Evolutionary conservation across 1,139 yeast species (phyloP).

Genomic region (Eremothecium coryli): DNA sequence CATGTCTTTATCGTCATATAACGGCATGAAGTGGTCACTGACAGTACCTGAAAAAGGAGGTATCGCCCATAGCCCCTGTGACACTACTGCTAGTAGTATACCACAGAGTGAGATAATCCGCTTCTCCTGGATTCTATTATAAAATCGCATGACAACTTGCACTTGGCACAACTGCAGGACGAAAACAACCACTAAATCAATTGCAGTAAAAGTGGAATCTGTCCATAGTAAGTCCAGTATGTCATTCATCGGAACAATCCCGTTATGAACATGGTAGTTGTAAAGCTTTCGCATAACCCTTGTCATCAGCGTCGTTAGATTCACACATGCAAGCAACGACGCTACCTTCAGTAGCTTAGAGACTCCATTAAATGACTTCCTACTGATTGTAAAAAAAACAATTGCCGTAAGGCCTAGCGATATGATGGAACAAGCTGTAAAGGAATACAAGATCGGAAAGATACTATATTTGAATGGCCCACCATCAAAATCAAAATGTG

Average conservation of each 20-base stretch:
- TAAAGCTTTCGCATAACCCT: slow-evolving; percentile 39
- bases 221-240: slow-evolving; percentile 42
- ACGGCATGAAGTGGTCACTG: slow-evolving; percentile 40
- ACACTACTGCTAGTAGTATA: slow-evolving; percentile 42
- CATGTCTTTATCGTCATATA: slow-evolving; percentile 11
- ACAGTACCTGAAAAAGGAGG: slow-evolving; percentile 41
- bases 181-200: slow-evolving; percentile 56
- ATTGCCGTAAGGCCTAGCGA: slow-evolving; percentile 56
- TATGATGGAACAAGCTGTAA: slow-evolving; percentile 57
- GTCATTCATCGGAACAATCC: slow-evolving; percentile 46
- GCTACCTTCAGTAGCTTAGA: slow-evolving; percentile 41
- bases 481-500: slow-evolving; percentile 14
- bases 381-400: slow-evolving; percentile 44
- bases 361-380: slow-evolving; percentile 24
- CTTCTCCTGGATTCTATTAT: slow-evolving; percentile 63
- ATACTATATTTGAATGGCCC: slow-evolving; percentile 49
- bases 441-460: slow-evolving; percentile 51
- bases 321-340: slow-evolving; percentile 44
- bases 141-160: slow-evolving; percentile 63
- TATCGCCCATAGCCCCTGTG: slow-evolving; percentile 65
- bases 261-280: slow-evolving; percentile 42
- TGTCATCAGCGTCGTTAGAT: slow-evolving; percentile 43
- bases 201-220: slow-evolving; percentile 43
- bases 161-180: slow-evolving; percentile 65
- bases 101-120: slow-evolving; percentile 59